Evolutionary conservation across 2,329 filamentous ascomycete genomes (phyloP).

Genomic region (Neospermospora avenae): DNA sequence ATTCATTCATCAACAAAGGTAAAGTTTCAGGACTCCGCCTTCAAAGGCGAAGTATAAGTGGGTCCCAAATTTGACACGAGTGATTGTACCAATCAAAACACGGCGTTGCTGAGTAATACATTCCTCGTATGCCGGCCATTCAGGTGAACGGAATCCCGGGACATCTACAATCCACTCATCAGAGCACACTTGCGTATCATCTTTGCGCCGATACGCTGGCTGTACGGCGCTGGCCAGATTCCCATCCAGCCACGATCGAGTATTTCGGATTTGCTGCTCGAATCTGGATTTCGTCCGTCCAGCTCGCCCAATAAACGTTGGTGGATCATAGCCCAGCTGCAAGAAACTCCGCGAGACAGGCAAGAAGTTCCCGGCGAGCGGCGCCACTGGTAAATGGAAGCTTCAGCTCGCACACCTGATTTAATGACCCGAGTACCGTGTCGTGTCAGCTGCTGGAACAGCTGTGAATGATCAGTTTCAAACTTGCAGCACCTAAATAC

Average conservation of each 20-base stretch:
- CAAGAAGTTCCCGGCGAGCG: background rate
- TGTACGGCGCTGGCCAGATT: background rate
- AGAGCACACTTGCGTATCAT: too few relatives aligned
- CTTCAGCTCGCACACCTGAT: background rate
- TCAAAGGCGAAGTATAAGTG: too few relatives aligned
- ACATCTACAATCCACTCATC: too few relatives aligned
- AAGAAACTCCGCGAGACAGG: background rate
- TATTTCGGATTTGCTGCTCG: background rate
- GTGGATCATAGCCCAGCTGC: background rate
- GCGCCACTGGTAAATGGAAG: background rate
- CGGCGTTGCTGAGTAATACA: background rate
- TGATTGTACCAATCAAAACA: background rate
- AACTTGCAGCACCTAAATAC: too few relatives aligned
- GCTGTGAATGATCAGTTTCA: conserved; percentile 2
- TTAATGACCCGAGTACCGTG: background rate
- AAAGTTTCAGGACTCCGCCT: too few relatives aligned
- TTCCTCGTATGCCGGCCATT: conserved; percentile 1
- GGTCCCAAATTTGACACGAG: too few relatives aligned
- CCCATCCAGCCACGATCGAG: background rate
- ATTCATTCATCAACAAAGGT: too few relatives aligned
- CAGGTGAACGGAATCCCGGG: background rate
- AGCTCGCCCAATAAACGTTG: background rate
- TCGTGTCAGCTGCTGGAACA: background rate
- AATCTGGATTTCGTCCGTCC: background rate
- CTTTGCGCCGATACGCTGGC: background rate